Evolutionary conservation across 345 rosid species (phyloP).

Genomic region (Salix dunnii): DNA sequence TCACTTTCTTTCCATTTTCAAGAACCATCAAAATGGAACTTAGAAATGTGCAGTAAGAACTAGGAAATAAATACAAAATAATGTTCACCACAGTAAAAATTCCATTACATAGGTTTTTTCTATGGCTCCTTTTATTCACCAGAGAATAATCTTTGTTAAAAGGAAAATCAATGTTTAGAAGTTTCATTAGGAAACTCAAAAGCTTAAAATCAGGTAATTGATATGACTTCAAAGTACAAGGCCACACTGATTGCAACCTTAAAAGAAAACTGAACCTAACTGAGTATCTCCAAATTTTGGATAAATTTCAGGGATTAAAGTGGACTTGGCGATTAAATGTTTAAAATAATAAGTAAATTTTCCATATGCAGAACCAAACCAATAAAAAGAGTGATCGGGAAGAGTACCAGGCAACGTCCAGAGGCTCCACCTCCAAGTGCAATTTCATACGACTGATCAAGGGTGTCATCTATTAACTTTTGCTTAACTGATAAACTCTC

Average conservation of each 20-base stretch:
- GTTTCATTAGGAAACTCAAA: background rate
- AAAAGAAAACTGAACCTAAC: background rate
- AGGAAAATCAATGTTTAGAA: background rate
- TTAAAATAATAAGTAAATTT: background rate
- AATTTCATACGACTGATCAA: constrained; percentile 52
- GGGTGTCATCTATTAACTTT: constrained; percentile 47
- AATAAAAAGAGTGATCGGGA: background rate
- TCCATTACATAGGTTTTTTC: background rate
- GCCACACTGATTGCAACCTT: background rate
- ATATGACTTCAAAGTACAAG: background rate
- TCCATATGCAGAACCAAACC: too few species aligned
- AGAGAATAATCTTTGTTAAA: background rate
- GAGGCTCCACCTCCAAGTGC: constrained; percentile 58
- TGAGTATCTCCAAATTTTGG: background rate
- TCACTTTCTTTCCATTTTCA: background rate
- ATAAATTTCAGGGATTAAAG: background rate
- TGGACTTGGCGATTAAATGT: background rate
- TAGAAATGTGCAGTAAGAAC: background rate
- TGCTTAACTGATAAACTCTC: constrained; percentile 46
- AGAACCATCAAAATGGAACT: background rate
- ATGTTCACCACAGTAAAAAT: too few species aligned
- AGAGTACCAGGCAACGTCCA: constrained; percentile 56
- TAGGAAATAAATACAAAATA: too few species aligned
- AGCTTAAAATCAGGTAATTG: background rate
- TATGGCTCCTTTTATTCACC: background rate